Percentiles rank a stretch among this genome's conserved stretches.
phyloP scores from a whole-genome alignment of 179 eudicot genomes.

The Beta corolliflora region DNA sequence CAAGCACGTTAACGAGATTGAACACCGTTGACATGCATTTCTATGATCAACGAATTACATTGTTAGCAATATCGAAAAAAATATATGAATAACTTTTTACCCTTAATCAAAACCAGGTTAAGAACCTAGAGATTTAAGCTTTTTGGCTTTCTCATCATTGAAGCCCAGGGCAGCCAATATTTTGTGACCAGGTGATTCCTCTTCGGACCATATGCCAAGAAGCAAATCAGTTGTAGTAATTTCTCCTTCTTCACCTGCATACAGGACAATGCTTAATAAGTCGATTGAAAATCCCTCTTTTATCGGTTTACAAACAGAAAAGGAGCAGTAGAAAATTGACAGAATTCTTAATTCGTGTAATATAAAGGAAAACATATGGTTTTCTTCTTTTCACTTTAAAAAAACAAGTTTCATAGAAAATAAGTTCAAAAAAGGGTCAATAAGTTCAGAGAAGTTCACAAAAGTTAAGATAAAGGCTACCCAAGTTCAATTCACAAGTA shows the following conservation, averaged over 20 bases:
- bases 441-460: background rate
- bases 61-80: conserved; percentile 11
- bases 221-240: conserved; percentile 63
- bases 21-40: conserved; percentile 14
- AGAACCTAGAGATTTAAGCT: conserved; percentile 54
- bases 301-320: background rate
- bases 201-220: conserved; percentile 80
- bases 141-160: conserved; percentile 70
- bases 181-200: conserved; percentile 75
- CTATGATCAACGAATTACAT: conserved; percentile 27
- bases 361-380: background rate
- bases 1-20: background rate
- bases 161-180: conserved; percentile 75
- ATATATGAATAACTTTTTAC: conserved; percentile 16
- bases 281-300: background rate
- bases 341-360: background rate
- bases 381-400: too few relatives aligned
- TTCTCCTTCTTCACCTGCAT: conserved; percentile 73
- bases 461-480: too few relatives aligned
- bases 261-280: background rate
- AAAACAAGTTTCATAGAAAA: too few relatives aligned
- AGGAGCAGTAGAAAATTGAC: background rate
- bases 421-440: too few relatives aligned
- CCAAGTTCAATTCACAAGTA: too few relatives aligned
- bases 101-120: conserved; percentile 49